These are phyloP conservation scores for Albophoma yamanashiensis DNA, from an alignment of 2,329 filamentous ascomycete species.

Conservation along the genomic window DNA sequence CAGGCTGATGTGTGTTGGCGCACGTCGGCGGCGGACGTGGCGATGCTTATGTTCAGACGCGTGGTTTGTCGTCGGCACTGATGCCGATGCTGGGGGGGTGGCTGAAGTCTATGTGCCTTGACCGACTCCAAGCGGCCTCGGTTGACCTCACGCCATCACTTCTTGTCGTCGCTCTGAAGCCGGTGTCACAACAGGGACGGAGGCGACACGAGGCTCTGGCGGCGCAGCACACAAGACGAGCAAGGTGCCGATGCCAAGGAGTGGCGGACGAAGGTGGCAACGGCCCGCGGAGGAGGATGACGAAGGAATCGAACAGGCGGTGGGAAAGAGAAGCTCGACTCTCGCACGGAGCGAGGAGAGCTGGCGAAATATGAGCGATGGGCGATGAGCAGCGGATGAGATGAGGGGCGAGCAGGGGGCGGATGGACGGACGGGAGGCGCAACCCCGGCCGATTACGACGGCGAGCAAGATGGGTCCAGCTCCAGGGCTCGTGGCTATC, in stretches of 20 bases:
- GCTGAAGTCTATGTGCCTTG: background rate
- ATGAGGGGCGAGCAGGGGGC: background rate
- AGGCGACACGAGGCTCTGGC: background rate
- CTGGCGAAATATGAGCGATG: background rate
- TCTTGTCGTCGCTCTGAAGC: background rate
- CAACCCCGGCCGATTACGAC: slow-evolving; percentile 1
- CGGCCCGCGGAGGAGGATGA: background rate
- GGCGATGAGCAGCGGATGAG: background rate
- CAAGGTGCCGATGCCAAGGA: background rate
- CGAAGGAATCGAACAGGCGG: no score
- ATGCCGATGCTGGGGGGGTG: background rate
- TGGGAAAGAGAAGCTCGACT: background rate
- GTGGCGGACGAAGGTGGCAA: background rate
- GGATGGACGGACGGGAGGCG: background rate
- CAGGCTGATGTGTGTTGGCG: background rate
- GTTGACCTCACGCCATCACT: background rate
- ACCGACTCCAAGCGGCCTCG: background rate
- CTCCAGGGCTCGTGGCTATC: background rate
- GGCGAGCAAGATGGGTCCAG: background rate
- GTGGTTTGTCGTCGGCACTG: background rate
- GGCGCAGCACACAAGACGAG: background rate
- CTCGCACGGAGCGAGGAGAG: background rate
- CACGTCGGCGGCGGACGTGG: background rate
- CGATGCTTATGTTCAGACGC: background rate
- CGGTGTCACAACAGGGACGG: background rate